Evolutionary conservation across 768 basidiomycete genomes (phyloP).

Genomic region (Russula abietina): DNA sequence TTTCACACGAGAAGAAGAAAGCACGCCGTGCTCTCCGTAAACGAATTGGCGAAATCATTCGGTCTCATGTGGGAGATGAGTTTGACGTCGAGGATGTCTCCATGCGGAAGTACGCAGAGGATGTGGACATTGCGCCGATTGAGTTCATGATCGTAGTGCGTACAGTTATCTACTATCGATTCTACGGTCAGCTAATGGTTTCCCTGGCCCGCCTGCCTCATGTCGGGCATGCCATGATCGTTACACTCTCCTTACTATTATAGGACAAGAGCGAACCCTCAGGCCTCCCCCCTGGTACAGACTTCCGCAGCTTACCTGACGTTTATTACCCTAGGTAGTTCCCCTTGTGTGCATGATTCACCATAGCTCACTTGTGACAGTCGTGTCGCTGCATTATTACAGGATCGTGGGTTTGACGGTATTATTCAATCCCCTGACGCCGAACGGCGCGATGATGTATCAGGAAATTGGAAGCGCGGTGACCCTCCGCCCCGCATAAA

Average conservation of each 20-base stretch:
- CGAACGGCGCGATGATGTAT: constrained; percentile 1
- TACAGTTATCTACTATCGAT: background rate
- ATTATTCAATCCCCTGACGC: constrained; percentile 17
- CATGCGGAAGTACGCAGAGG: constrained; percentile 19
- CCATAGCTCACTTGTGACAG: constrained; percentile 9
- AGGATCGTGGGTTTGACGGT: constrained; percentile 19
- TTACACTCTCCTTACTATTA: background rate
- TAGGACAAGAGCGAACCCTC: constrained; percentile 1
- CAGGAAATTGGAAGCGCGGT: constrained; percentile 6
- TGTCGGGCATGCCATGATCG: background rate
- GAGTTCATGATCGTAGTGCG: constrained; percentile 20
- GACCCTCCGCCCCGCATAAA: constrained; percentile 9
- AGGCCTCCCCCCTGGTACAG: constrained; percentile 7
- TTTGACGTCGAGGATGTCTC: constrained; percentile 19
- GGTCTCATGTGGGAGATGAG: background rate
- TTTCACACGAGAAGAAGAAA: constrained; percentile 3
- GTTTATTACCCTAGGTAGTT: constrained; percentile 21
- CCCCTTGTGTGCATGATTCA: background rate
- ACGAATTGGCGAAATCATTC: constrained; percentile 12
- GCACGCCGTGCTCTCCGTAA: constrained; percentile 7
- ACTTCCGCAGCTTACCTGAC: constrained; percentile 6
- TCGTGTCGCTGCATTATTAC: constrained; percentile 13
- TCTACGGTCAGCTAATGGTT: background rate
- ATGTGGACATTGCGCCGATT: constrained; percentile 20
- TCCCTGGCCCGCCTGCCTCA: background rate